Conservation (phyloP, 306 rosid genomes). For the Gastrolobium bilobum region DNA sequence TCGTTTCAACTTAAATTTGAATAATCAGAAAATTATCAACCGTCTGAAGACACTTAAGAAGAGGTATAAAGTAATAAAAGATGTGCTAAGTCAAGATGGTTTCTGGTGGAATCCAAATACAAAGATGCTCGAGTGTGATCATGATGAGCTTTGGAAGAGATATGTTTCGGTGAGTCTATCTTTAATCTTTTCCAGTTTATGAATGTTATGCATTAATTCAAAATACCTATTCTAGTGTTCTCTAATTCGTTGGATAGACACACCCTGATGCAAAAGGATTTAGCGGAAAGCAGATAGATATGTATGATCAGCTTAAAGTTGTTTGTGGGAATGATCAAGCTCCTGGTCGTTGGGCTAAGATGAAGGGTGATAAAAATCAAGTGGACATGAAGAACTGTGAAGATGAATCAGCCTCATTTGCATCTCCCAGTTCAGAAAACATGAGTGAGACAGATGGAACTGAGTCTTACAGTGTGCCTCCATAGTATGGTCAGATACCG, state of each 20-base stretch:
- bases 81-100: too few species aligned
- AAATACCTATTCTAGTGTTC: constrained; percentile 39
- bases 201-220: constrained; percentile 28
- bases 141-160: too few species aligned
- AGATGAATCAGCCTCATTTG: constrained; percentile 73
- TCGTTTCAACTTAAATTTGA: too few species aligned
- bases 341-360: constrained; percentile 75
- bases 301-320: constrained; percentile 84
- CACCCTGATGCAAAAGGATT: constrained; percentile 79
- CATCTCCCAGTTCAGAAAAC: constrained; percentile 73
- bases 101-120: too few species aligned
- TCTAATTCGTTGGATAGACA: constrained; percentile 64
- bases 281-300: constrained; percentile 76
- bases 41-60: too few species aligned
- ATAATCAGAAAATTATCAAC: too few species aligned
- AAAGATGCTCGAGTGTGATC: too few species aligned
- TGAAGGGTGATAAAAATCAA: constrained; percentile 61
- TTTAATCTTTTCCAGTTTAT: constrained; percentile 31
- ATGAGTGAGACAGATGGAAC: constrained; percentile 74
- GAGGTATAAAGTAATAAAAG: too few species aligned
- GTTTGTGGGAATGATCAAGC: constrained; percentile 89
- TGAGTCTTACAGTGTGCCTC: constrained; percentile 68
- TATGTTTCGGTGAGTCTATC: constrained; percentile 60
- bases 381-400: constrained; percentile 62
- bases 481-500: constrained; percentile 68